Percentiles rank a stretch among this genome's conserved stretches.
Conservation (phyloP, 129 eudicot genomes). For the Ambrosia artemisiifolia region DNA sequence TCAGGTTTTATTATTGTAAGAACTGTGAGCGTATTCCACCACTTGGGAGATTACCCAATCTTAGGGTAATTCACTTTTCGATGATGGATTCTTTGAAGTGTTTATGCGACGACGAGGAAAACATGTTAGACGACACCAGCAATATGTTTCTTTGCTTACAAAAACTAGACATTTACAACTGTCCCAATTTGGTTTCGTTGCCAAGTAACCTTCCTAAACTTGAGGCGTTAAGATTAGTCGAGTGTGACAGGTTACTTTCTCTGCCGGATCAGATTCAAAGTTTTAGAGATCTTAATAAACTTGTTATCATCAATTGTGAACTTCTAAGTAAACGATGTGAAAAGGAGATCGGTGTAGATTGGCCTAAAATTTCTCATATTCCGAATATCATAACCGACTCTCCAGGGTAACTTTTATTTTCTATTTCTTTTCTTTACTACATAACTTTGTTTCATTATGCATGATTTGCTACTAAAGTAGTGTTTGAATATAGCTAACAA, state of each 20-base stretch:
- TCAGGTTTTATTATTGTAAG: background rate
- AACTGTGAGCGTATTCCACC: conserved; percentile 7
- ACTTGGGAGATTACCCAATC: conserved; percentile 17
- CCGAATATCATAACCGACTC: background rate
- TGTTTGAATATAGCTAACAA: no score
- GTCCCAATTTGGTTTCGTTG: background rate
- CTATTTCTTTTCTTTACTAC: background rate
- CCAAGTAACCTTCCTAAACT: conserved; percentile 5
- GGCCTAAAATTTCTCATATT: conserved; percentile 22
- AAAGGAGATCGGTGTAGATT: conserved; percentile 14
- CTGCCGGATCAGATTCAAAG: conserved; percentile 4
- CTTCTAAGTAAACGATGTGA: background rate
- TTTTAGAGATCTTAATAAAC: background rate
- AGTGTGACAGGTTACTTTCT: background rate
- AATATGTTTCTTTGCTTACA: conserved; percentile 6
- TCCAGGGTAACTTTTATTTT: background rate
- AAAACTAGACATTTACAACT: background rate
- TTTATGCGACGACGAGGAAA: conserved; percentile 1
- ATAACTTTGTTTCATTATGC: no score
- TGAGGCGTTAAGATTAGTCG: background rate
- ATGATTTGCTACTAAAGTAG: no score
- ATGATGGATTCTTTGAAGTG: background rate
- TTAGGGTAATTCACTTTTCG: background rate
- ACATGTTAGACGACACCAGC: background rate
- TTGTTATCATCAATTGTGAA: background rate